Evolutionary conservation across 305 asterid species (phyloP).

Genomic region (Rubia tinctorum): DNA sequence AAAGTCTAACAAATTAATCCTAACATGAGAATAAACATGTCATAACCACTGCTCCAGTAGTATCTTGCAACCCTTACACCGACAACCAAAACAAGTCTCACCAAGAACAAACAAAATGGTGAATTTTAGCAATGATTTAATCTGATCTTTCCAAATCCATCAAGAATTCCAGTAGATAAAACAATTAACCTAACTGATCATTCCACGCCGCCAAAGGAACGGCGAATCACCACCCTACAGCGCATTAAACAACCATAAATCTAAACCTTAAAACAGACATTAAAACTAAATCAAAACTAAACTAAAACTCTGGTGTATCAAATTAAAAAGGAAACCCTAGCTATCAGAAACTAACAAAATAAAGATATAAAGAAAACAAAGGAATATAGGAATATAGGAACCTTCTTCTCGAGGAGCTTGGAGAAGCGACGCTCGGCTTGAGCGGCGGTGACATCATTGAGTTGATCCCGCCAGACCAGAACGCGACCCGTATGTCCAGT

Average conservation of each 20-base stretch:
- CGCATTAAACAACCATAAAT: slow-evolving; percentile 9
- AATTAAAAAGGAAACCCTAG: too few species aligned
- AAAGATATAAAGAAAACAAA: not conserved
- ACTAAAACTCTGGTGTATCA: too few species aligned
- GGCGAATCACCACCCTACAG: slow-evolving; percentile 65
- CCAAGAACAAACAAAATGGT: not conserved
- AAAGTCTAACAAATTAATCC: too few species aligned
- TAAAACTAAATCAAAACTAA: not conserved
- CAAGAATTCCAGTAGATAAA: not conserved
- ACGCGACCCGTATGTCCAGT: slow-evolving; percentile 83
- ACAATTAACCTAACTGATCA: not conserved
- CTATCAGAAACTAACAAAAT: not conserved
- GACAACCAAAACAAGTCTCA: too few species aligned
- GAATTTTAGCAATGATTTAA: not conserved
- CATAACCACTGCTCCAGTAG: too few species aligned
- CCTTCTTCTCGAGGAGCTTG: slow-evolving; percentile 87
- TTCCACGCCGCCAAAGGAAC: slow-evolving; percentile 27
- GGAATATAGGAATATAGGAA: not conserved
- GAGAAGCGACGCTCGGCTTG: slow-evolving; percentile 89
- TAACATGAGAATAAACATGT: too few species aligned
- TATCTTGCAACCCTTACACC: too few species aligned
- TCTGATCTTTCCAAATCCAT: not conserved
- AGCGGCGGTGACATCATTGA: slow-evolving; percentile 55
- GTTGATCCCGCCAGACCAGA: slow-evolving; percentile 93
- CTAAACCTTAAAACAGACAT: not conserved